Evolutionary conservation across 176 grass and related monocot species (phyloP).

Genomic region (Phoenix dactylifera): DNA sequence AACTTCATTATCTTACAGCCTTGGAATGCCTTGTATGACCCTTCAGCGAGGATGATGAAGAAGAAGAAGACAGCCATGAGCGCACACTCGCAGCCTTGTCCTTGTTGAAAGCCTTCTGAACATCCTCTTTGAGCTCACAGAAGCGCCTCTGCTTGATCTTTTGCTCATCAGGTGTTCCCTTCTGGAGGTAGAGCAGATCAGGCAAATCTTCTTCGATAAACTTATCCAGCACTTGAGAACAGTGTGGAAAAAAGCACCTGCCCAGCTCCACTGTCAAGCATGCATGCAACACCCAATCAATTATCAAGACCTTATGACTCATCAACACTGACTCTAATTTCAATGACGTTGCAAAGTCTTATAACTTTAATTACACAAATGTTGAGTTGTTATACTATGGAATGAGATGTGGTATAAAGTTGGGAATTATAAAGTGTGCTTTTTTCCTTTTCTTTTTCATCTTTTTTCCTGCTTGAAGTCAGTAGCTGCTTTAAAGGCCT

Average conservation of each 20-base stretch:
- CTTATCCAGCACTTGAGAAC: slow-evolving; percentile 82
- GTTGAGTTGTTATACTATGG: too few species aligned
- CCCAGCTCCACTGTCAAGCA: slow-evolving; percentile 63
- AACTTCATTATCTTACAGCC: slow-evolving; percentile 9
- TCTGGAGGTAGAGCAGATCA: not conserved
- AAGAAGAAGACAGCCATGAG: slow-evolving; percentile 2
- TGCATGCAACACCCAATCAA: not conserved
- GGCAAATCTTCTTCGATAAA: not conserved
- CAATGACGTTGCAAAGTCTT: too few species aligned
- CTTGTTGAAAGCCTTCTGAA: slow-evolving; percentile 13
- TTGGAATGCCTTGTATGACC: slow-evolving; percentile 17
- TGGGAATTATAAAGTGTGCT: too few species aligned
- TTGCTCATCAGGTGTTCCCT: not conserved
- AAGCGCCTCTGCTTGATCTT: not conserved
- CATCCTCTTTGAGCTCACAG: slow-evolving; percentile 7
- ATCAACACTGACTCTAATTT: too few species aligned
- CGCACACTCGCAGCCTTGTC: not conserved
- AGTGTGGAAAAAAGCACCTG: slow-evolving; percentile 71
- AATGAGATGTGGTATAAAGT: too few species aligned
- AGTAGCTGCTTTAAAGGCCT: too few species aligned
- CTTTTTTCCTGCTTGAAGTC: too few species aligned
- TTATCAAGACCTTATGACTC: slow-evolving; percentile 11
- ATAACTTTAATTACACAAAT: too few species aligned
- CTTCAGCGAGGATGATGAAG: slow-evolving; percentile 25
- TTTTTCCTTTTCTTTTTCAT: too few species aligned